Evolutionary conservation across 2,329 filamentous ascomycete species (phyloP).

Genomic region (Fusarium sp.): DNA sequence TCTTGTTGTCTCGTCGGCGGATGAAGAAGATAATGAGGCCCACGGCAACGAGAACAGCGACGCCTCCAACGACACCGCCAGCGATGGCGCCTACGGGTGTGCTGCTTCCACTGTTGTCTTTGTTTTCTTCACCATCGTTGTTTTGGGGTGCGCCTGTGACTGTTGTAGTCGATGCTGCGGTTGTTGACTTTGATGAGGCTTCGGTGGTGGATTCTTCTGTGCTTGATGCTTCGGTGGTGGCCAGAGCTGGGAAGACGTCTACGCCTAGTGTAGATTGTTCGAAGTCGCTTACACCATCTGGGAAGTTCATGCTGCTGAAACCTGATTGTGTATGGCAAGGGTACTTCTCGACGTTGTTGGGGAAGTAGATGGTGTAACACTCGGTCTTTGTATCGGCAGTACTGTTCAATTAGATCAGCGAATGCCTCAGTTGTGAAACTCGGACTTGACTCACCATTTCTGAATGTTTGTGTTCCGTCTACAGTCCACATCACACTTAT

Average conservation of each 20-base stretch:
- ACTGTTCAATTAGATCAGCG: not conserved
- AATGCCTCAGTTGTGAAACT: not conserved
- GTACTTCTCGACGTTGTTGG: constrained; percentile 2
- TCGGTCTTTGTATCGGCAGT: not conserved
- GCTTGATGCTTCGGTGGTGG: not conserved
- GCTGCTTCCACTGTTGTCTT: not conserved
- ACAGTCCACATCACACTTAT: constrained; percentile 23
- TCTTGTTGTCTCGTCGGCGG: constrained; percentile 24
- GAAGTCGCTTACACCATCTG: not conserved
- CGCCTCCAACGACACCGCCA: constrained; percentile 26
- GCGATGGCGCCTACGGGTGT: constrained; percentile 20
- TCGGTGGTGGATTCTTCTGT: not conserved
- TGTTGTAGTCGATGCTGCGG: not conserved
- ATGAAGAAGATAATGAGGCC: constrained; percentile 18
- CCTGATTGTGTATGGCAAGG: constrained; percentile 3
- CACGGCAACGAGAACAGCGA: constrained; percentile 9
- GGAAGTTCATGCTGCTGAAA: constrained; percentile 19
- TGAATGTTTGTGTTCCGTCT: constrained; percentile 20
- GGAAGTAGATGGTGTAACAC: constrained; percentile 25
- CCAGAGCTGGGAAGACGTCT: not conserved
- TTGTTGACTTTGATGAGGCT: not conserved
- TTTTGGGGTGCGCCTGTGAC: not conserved
- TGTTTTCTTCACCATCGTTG: not conserved
- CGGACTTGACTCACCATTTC: constrained; percentile 11
- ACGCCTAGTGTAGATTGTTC: not conserved